Conservation (phyloP, 345 rosid genomes). For the Erodium maritimum region DNA sequence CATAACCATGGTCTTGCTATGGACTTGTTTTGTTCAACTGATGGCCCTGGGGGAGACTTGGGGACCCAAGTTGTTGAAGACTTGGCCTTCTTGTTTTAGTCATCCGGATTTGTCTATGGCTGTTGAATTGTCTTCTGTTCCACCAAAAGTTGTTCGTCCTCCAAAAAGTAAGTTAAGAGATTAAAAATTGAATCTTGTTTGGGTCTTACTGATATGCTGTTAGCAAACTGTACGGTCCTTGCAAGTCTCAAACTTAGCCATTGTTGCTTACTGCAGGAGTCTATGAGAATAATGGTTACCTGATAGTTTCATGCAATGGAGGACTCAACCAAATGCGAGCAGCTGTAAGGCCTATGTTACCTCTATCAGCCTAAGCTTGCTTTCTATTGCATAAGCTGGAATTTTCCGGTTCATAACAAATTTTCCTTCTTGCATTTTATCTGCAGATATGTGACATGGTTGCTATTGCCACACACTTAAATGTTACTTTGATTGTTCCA, state of each 20-base stretch:
- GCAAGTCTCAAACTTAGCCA: background rate
- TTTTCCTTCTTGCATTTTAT: background rate
- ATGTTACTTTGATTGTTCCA: constrained; percentile 25
- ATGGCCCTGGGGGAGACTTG: constrained; percentile 85
- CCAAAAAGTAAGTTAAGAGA: constrained; percentile 61
- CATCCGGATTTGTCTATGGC: constrained; percentile 30
- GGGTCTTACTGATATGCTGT: background rate
- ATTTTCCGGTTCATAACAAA: background rate
- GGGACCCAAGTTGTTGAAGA: constrained; percentile 81
- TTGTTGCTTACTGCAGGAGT: constrained; percentile 18
- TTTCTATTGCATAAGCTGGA: background rate
- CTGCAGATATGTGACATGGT: constrained; percentile 29
- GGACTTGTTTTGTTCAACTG: constrained; percentile 94
- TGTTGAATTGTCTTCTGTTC: constrained; percentile 29
- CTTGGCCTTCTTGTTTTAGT: constrained; percentile 81
- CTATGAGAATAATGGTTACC: constrained; percentile 19
- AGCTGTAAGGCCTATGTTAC: constrained; percentile 8
- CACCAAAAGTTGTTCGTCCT: constrained; percentile 36
- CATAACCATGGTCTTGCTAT: constrained; percentile 65
- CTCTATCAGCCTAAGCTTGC: constrained; percentile 2
- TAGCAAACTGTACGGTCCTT: background rate
- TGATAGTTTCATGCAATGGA: constrained; percentile 23
- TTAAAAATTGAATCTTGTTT: background rate
- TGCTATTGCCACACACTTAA: constrained; percentile 23
- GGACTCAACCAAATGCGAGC: constrained; percentile 27